Evolutionary conservation across 2,329 filamentous ascomycete species (phyloP).

Genomic region (Aureobasidium sp.): DNA sequence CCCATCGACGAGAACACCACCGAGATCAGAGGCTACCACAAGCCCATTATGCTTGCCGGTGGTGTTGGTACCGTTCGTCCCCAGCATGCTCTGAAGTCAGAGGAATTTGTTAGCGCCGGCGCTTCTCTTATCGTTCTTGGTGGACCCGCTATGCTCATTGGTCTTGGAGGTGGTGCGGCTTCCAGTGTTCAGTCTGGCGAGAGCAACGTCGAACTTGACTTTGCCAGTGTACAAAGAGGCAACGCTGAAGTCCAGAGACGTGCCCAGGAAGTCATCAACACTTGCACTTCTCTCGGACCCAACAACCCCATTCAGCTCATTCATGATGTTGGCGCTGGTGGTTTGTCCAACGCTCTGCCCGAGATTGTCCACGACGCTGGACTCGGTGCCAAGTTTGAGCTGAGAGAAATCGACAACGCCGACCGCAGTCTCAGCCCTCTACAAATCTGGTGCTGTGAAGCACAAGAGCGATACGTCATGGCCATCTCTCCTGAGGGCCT

Average conservation of each 20-base stretch:
- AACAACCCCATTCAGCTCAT: constrained; percentile 93
- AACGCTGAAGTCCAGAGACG: constrained; percentile 94
- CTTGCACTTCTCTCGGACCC: constrained; percentile 74
- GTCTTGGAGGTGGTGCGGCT: constrained; percentile 87
- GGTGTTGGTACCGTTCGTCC: constrained; percentile 88
- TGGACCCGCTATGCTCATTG: constrained; percentile 95
- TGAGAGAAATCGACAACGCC: constrained; percentile 86
- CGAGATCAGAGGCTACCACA: constrained; percentile 87
- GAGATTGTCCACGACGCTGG: constrained; percentile 89
- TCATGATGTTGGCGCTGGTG: constrained; percentile 93
- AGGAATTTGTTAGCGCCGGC: constrained; percentile 70
- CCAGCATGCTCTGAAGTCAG: constrained; percentile 80
- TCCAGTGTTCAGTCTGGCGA: constrained; percentile 85
- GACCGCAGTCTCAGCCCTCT: constrained; percentile 90
- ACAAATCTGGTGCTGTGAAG: constrained; percentile 97
- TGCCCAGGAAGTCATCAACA: constrained; percentile 97
- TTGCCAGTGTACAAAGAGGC: constrained; percentile 92
- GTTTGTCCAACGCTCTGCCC: constrained; percentile 73
- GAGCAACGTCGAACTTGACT: constrained; percentile 85
- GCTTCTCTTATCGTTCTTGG: constrained; percentile 88
- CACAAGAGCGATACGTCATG: constrained; percentile 92
- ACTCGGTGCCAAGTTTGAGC: constrained; percentile 81
- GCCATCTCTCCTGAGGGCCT: constrained; percentile 74
- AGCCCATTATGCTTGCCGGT: constrained; percentile 97
- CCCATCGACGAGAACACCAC: constrained; percentile 50